Conservation (phyloP, 805 yeast species). For the Pichia exigua region DNA sequence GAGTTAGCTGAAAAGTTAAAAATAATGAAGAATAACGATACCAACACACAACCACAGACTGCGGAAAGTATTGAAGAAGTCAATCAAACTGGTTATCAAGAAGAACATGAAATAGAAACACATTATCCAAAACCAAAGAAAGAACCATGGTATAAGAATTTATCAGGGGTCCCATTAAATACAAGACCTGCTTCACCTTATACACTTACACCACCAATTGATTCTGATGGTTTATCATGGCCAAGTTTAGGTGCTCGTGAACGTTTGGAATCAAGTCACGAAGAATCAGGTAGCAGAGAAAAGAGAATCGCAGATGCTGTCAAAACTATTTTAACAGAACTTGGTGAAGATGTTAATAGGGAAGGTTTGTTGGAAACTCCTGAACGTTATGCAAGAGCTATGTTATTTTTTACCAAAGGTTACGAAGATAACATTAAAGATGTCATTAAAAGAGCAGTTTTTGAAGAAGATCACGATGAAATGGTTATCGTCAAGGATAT, state of each 20-base stretch:
- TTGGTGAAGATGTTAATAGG: conserved; percentile 85
- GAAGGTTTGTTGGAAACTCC: conserved; percentile 94
- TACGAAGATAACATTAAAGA: conserved; percentile 90
- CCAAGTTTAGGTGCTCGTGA: conserved; percentile 80
- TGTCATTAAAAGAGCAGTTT: conserved; percentile 89
- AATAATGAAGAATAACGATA: not conserved
- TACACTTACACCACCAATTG: conserved; percentile 78
- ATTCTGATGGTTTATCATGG: conserved; percentile 89
- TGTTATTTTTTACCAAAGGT: conserved; percentile 93
- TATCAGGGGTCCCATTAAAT: conserved; percentile 49
- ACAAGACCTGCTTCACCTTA: conserved; percentile 79
- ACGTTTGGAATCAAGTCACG: conserved; percentile 62
- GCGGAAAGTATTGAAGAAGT: conserved; percentile 2
- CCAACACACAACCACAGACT: conserved; percentile 15
- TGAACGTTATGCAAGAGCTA: conserved; percentile 91
- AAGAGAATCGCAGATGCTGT: conserved; percentile 80
- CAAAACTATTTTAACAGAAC: conserved; percentile 61
- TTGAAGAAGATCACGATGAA: conserved; percentile 97
- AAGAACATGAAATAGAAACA: conserved; percentile 10
- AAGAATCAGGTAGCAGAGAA: conserved; percentile 60
- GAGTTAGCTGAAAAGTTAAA: conserved; percentile 15
- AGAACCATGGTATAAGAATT: conserved; percentile 30
- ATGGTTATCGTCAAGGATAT: conserved; percentile 97
- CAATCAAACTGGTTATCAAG: not conserved
- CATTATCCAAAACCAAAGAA: conserved; percentile 25